A percentile compares a stretch with the other conserved stretches of the same genome.
Evolutionary conservation across 768 basidiomycete species (phyloP).

Genomic region (Lactarius tabidus): DNA sequence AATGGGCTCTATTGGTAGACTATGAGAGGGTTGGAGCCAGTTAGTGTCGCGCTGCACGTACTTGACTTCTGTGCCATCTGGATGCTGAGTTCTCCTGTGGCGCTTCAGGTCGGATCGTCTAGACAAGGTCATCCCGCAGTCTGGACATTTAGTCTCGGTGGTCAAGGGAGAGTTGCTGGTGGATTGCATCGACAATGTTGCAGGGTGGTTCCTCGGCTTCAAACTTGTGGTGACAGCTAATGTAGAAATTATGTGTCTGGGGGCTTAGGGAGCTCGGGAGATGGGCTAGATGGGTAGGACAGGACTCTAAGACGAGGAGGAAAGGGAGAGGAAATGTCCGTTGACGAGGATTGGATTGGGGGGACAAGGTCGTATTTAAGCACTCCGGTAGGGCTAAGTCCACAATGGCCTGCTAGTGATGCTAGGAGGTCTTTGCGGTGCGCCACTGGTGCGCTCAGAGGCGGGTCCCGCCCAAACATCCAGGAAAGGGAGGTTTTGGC

Average conservation of each 20-base stretch:
- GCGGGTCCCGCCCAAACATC: constrained; percentile 2
- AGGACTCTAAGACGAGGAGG: neutral
- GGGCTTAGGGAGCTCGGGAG: neutral
- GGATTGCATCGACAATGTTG: neutral
- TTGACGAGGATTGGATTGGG: neutral
- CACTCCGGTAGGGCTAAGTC: neutral
- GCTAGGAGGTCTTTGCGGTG: neutral
- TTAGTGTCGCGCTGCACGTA: constrained; percentile 1
- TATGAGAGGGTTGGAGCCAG: neutral
- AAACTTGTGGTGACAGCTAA: neutral
- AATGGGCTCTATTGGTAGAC: constrained; percentile 1
- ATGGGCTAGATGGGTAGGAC: no score
- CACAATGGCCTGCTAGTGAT: neutral
- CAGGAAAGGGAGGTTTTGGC: constrained; percentile 9
- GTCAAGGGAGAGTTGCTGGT: neutral
- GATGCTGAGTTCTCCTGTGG: constrained; percentile 10
- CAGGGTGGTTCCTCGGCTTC: neutral
- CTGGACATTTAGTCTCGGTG: constrained; percentile 5
- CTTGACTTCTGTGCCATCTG: constrained; percentile 12
- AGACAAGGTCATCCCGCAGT: constrained; percentile 11
- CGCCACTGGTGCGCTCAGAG: constrained; percentile 15
- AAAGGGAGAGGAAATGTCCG: neutral
- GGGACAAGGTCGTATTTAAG: constrained; percentile 13
- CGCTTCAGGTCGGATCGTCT: constrained; percentile 15
- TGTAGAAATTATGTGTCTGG: neutral